Conservation (phyloP, 768 basidiomycete genomes). For the Russula sp. region DNA sequence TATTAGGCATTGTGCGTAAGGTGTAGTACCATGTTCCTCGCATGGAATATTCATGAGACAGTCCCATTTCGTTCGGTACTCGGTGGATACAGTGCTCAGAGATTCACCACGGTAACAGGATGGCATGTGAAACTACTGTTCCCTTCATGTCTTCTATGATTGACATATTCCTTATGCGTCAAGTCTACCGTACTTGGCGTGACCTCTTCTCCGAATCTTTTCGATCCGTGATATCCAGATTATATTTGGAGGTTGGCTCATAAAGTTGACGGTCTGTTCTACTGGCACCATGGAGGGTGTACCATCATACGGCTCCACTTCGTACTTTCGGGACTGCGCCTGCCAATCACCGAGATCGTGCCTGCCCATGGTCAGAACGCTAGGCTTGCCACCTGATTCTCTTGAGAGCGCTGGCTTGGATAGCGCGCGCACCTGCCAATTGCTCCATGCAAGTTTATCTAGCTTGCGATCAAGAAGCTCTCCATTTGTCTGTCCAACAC, state of each 20-base stretch:
- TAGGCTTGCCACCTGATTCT: constrained; percentile 57
- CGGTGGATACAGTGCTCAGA: too few relatives aligned
- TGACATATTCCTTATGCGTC: not conserved
- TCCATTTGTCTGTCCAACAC: constrained; percentile 55
- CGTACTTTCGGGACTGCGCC: constrained; percentile 65
- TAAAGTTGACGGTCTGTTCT: not conserved
- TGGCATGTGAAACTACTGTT: too few relatives aligned
- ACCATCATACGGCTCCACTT: constrained; percentile 43
- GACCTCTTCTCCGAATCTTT: not conserved
- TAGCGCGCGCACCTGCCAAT: constrained; percentile 70
- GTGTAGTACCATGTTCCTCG: too few relatives aligned
- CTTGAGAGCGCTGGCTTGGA: not conserved
- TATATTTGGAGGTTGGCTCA: not conserved
- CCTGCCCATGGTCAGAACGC: constrained; percentile 80
- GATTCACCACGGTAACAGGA: too few relatives aligned
- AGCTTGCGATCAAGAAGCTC: constrained; percentile 71
- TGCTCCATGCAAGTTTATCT: constrained; percentile 66
- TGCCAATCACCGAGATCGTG: constrained; percentile 71
- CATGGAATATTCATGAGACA: not conserved
- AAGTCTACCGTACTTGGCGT: not conserved
- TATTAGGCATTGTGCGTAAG: not conserved
- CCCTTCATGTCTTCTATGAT: too few relatives aligned
- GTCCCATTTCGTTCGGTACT: too few relatives aligned
- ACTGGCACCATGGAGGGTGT: not conserved
- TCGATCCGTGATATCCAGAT: not conserved